Evolutionary conservation across 495 filamentous ascomycete species (phyloP).

Genomic region (Podospora sp.): DNA sequence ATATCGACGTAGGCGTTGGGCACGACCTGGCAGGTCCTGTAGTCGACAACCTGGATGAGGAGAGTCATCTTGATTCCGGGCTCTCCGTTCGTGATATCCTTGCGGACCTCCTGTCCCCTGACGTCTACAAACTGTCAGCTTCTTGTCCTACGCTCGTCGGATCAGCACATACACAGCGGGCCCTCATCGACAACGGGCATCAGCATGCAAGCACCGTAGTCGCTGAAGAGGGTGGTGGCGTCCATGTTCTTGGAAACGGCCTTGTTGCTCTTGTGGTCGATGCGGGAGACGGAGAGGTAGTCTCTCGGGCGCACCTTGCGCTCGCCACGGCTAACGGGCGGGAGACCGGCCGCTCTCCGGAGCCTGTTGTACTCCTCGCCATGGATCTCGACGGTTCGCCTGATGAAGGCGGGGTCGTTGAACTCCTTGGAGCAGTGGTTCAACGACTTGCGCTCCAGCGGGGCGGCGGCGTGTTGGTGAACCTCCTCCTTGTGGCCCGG

Average conservation of each 20-base stretch:
- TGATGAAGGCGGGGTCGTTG: conserved; percentile 33
- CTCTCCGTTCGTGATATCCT: conserved; percentile 58
- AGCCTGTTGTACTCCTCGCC: conserved; percentile 32
- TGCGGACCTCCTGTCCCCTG: conserved; percentile 50
- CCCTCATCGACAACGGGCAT: conserved; percentile 60
- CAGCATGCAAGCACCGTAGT: conserved; percentile 58
- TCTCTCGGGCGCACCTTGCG: conserved; percentile 31
- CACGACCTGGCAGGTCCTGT: conserved; percentile 60
- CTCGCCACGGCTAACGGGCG: conserved; percentile 13
- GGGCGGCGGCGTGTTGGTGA: conserved; percentile 28
- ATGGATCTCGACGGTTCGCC: conserved; percentile 36
- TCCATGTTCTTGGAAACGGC: conserved; percentile 52
- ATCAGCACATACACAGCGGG: conserved; percentile 50
- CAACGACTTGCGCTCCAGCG: conserved; percentile 35
- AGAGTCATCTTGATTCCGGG: conserved; percentile 59
- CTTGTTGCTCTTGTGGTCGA: conserved; percentile 61
- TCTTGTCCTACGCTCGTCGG: conserved; percentile 12
- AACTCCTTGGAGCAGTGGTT: conserved; percentile 37
- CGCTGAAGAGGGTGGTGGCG: conserved; percentile 52
- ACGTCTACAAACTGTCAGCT: conserved; percentile 37
- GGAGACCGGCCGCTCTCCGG: conserved; percentile 25
- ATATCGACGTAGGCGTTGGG: conserved; percentile 62
- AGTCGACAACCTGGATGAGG: conserved; percentile 64
- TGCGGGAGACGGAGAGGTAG: conserved; percentile 35
- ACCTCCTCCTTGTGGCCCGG: conserved; percentile 34